phyloP scores from a whole-genome alignment of 495 filamentous ascomycete genomes.

The Lepraria neglecta region DNA sequence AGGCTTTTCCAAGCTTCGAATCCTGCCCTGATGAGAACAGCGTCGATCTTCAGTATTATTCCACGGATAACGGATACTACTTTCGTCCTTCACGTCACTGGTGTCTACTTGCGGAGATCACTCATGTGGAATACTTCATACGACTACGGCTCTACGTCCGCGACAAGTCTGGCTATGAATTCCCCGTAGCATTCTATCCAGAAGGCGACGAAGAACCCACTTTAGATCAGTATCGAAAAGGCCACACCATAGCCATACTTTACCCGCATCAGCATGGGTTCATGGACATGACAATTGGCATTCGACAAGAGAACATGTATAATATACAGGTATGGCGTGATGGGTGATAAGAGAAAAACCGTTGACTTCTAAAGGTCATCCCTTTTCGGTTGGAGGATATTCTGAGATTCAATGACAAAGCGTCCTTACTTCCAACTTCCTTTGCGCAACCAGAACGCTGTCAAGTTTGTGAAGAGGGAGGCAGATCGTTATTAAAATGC shows the following conservation, averaged over 20 bases:
- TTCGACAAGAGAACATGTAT: conserved; percentile 4
- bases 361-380: conserved; percentile 11
- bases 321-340: neutral
- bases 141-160: conserved; percentile 7
- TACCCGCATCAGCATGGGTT: conserved; percentile 12
- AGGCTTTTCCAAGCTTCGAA: conserved; percentile 9
- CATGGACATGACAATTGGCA: conserved; percentile 12
- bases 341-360: neutral
- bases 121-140: conserved; percentile 8
- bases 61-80: neutral
- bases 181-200: conserved; percentile 7
- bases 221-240: conserved; percentile 3
- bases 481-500: too few species aligned
- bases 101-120: conserved; percentile 4
- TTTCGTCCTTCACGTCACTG: conserved; percentile 12
- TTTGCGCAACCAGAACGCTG: too few species aligned
- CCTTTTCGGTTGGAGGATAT: neutral
- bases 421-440: too few species aligned
- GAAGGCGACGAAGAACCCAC: neutral
- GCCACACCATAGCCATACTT: conserved; percentile 10
- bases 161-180: conserved; percentile 5
- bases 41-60: conserved; percentile 4
- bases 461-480: too few species aligned
- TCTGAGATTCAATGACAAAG: neutral
- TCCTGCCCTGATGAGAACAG: conserved; percentile 8